Evolutionary conservation across 495 filamentous ascomycete species (phyloP), one percentile per base, ranked within the genome.

Genomic region (Aspergillus kassunensis): DNA sequence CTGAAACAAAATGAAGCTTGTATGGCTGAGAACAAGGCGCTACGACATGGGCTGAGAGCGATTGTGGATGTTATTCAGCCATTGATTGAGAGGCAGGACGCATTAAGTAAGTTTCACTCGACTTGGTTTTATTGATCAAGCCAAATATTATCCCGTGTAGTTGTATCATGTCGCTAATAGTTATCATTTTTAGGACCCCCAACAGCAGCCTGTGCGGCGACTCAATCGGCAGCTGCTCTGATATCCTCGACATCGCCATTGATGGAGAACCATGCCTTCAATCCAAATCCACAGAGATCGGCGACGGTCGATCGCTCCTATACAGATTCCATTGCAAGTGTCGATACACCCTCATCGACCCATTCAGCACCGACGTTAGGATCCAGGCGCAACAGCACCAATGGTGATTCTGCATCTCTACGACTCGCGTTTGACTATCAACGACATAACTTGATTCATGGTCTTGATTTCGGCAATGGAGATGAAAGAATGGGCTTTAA

Each of bases 11-110:
- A 87, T 74, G 84, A 88, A 57, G 72, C 77, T 9, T 77, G 86
- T 27, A 76, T 86, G 66, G 77, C 77, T 24, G 88, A 92, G 62
- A 88, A 90, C 64, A 76, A 74, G 33, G 82, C 87, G 43, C 79
- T 91, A 35, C 82, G 79, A 59, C 73, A 74, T 62, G 74, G 78
- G 24, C 63, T 95, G 53, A 73, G 76, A 31, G 68, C 74, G 16
- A 77, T 87, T 18, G 66, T 88, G 63, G 70, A 77, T 43, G 73
- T 86, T 44, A 78, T 91, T 49, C 83, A 89, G 60, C 86, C 86
- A 21, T 57, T 88, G 45, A 40, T 81, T 24, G 65, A 55, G 30
- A 66, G 56, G 21, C 60, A 63, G 16, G 66, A 71, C 29, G 20
- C 60, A 30, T 37, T 59, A 27, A 60, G 68, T 72, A 47, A 49